Evolutionary conservation across 768 basidiomycete genomes (phyloP), one percentile per base, ranked within the genome.

Genomic region (Leucocoprinus leucothites): DNA sequence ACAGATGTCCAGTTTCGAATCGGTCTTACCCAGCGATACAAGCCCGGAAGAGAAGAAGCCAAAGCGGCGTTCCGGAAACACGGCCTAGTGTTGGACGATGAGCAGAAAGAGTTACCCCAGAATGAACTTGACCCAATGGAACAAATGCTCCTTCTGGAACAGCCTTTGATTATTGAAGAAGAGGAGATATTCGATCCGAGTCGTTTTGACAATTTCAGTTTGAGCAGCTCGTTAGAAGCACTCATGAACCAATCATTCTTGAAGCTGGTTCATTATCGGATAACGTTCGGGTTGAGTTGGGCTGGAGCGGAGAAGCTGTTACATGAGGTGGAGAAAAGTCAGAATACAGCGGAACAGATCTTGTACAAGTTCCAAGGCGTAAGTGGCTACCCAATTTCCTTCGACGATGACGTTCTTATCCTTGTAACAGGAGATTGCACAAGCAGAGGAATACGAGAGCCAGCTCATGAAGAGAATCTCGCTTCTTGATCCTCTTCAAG

Each of bases 161-260:
- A 58, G 35, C 40, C 53, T 24, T 21, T 36, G 13, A 49, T 51
- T 4, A 56, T 61, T 21, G 68, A 66, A 42, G 67, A 68, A 35
- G 74, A 71, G 13, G 64, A 65, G n/a, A 62, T 61, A 13, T 58
- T 64, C 18, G 75, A 74, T 57, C 70, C 70, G 26, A 75, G 67
- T 40, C 58, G 72, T 7, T 85, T 88, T 61, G 82, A 82, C 53
- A 70, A 71, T 35, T 86, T 88, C 65, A 84, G 84, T 63, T 69
- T 89, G 64, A 86, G 82, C 63, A 72, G 72, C 36, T 82, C 86
- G 4, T 66, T 90, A 26, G 85, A 88, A 62, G 73, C 81, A 2
- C 66, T 87, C 41, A 69, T 89, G 57, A 78, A 86, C 50, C 73
- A 82, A 48, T 72, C 77, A 8, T 77, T 89, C 56, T 63, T 84